Conservation (phyloP, 345 rosid genomes). For the Clarkia xantiana region DNA sequence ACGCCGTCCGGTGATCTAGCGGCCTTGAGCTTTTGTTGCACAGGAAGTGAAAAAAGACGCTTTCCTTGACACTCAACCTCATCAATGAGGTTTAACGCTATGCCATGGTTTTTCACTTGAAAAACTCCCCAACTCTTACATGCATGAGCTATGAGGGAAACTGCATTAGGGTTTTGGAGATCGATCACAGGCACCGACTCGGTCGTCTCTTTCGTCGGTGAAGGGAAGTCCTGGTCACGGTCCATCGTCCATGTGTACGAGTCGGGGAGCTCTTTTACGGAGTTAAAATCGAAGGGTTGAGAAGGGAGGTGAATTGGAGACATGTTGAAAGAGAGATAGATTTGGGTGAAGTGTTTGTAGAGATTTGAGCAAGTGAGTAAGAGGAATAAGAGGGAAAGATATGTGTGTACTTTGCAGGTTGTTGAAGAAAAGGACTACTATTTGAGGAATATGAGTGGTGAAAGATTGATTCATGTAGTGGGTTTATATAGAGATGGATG, state of each 20-base stretch:
- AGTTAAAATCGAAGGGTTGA: constrained; percentile 34
- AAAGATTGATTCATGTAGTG: not conserved
- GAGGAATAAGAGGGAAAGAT: not conserved
- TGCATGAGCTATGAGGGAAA: constrained; percentile 27
- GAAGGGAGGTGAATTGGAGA: constrained; percentile 57
- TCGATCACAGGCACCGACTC: constrained; percentile 37
- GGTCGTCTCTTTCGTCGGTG: constrained; percentile 5
- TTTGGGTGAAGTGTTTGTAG: not conserved
- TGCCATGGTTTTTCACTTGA: constrained; percentile 59
- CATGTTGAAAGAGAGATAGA: constrained; percentile 18
- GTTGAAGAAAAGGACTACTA: not conserved
- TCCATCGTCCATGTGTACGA: constrained; percentile 48
- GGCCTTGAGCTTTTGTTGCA: constrained; percentile 37
- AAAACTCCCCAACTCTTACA: constrained; percentile 68
- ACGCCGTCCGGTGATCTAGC: constrained; percentile 33
- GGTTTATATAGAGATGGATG: constrained; percentile 10
- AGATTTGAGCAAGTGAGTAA: not conserved
- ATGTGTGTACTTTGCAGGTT: too few relatives aligned
- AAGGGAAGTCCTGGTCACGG: constrained; percentile 20
- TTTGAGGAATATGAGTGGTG: constrained; percentile 4
- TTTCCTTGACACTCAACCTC: constrained; percentile 22
- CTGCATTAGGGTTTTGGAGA: constrained; percentile 22
- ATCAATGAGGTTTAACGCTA: constrained; percentile 29
- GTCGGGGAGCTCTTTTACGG: constrained; percentile 60
- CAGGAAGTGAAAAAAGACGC: constrained; percentile 47